phyloP scores from a whole-genome alignment of 2,329 filamentous ascomycete genomes.

The Botrytis pseudocinerea region DNA sequence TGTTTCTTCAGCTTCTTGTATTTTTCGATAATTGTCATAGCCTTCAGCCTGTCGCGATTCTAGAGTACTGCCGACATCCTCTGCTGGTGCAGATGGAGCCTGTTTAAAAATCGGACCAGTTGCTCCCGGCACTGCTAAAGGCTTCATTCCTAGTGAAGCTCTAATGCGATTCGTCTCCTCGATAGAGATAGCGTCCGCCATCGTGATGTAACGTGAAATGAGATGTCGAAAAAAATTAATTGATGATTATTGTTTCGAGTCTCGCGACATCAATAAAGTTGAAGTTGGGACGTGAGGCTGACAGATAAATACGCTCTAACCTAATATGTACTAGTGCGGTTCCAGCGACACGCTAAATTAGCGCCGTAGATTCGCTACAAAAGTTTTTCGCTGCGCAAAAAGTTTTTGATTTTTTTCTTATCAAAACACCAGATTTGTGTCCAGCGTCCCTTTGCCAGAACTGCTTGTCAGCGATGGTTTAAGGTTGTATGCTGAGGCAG shows the following conservation, averaged over 20 bases:
- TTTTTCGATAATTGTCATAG: constrained; percentile 70
- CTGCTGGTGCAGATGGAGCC: constrained; percentile 46
- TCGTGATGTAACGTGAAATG: constrained; percentile 25
- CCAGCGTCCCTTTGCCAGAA: constrained; percentile 75
- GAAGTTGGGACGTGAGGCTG: constrained; percentile 2
- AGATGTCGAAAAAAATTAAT: not conserved
- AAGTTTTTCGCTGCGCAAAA: constrained; percentile 38
- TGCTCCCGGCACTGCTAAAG: constrained; percentile 77
- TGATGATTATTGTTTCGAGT: not conserved
- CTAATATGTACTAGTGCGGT: not conserved
- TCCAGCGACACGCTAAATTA: constrained; percentile 10
- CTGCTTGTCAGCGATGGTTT: constrained; percentile 52
- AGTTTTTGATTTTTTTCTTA: constrained; percentile 43
- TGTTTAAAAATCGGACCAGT: constrained; percentile 57
- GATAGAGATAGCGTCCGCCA: constrained; percentile 68
- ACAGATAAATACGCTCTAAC: constrained; percentile 2
- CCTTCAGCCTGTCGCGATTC: constrained; percentile 74
- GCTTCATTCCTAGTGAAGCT: constrained; percentile 84
- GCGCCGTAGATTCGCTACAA: constrained; percentile 26
- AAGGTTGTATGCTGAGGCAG: constrained; percentile 80
- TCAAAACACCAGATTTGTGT: constrained; percentile 77
- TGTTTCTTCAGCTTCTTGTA: constrained; percentile 69
- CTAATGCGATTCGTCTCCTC: constrained; percentile 94
- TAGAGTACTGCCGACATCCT: constrained; percentile 77
- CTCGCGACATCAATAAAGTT: constrained; percentile 15